Conservation (phyloP, 2,329 filamentous ascomycete species). For the Helotiales sp. region DNA sequence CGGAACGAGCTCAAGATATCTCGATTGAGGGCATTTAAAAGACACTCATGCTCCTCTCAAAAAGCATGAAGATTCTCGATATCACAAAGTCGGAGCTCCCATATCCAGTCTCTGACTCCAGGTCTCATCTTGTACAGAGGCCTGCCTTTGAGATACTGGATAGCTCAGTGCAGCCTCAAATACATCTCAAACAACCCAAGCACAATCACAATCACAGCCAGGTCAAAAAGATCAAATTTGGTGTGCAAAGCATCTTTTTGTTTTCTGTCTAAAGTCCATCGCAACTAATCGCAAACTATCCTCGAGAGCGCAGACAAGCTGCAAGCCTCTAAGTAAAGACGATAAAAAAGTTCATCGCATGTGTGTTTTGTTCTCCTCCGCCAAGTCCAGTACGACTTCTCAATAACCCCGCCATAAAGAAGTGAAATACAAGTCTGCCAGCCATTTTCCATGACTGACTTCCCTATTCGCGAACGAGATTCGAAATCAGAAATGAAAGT, state of each 20-base stretch:
- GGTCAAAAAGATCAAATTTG: background rate
- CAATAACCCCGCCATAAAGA: slow-evolving; percentile 17
- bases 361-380: slow-evolving; percentile 1
- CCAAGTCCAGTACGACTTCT: slow-evolving; percentile 22
- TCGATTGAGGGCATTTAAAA: too few species aligned
- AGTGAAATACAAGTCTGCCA: slow-evolving; percentile 19
- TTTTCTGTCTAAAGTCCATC: background rate
- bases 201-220: background rate
- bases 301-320: background rate
- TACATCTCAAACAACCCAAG: too few species aligned
- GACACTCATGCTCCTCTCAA: too few species aligned
- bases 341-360: background rate
- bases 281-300: background rate
- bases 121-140: background rate
- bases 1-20: background rate
- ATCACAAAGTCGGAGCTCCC: too few species aligned
- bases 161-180: too few species aligned
- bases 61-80: too few species aligned
- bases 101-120: too few species aligned
- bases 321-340: background rate
- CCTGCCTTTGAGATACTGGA: too few species aligned
- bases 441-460: slow-evolving; percentile 4
- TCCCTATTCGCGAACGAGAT: slow-evolving; percentile 10
- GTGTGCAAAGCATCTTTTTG: background rate
- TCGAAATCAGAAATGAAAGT: background rate